Conservation (phyloP, 139 green algal genomes). For the Chlorella sorokiniana region DNA sequence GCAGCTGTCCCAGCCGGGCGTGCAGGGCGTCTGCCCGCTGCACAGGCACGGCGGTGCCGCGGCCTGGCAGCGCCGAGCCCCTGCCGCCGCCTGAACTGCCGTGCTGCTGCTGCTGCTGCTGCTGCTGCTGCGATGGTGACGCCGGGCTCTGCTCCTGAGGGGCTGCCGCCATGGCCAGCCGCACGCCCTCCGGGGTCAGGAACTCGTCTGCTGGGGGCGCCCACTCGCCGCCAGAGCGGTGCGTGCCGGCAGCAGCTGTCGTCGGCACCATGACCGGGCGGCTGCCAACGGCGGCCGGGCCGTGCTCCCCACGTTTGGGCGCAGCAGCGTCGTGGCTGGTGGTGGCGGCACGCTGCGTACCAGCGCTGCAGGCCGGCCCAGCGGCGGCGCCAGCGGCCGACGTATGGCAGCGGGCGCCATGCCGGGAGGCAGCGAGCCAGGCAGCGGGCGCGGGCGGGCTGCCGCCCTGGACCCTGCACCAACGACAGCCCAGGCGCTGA, state of each 20-base stretch:
- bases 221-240: not conserved
- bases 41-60: not conserved
- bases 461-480: no score
- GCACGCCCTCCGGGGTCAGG: constrained; percentile 14
- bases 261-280: not conserved
- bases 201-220: not conserved
- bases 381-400: not conserved
- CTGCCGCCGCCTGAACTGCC: not conserved
- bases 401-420: not conserved
- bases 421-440: not conserved
- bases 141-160: not conserved
- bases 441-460: no score
- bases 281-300: not conserved
- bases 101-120: constrained; percentile 9
- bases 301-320: no score
- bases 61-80: not conserved
- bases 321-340: no score
- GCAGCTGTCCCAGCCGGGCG: not conserved
- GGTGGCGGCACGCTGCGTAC: no score
- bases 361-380: no score
- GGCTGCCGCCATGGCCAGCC: not conserved
- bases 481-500: no score
- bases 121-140: not conserved
- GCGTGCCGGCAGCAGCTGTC: not conserved
- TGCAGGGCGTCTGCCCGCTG: not conserved